Base-by-base conservation (phyloP, 176 grass and related monocot genomes). In the Zizania latifolia region DNA sequence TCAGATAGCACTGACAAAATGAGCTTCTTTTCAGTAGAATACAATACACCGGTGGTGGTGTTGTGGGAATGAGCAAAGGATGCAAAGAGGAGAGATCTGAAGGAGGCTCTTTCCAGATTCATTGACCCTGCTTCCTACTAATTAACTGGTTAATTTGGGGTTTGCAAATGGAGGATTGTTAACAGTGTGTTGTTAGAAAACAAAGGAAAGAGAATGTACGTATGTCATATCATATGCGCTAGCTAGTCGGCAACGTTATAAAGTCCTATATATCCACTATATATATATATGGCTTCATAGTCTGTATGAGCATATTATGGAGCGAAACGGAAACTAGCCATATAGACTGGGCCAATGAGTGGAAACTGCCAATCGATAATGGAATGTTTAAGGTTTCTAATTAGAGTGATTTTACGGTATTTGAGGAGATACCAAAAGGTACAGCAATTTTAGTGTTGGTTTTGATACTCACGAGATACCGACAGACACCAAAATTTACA, bases 1-100 rank as follows among this genome's bases (percentile, higher is more conserved):
- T 85, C 78, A 35, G 78, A 82, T 40, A 82, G 87, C 87, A 89
- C 87, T 80, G 62, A 43, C 45, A 11, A 12, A 39, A 30, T 11
- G 60, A 80, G 48, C 48, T 53, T 53, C 48, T 53, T 53, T 53
- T 53, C 19, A 17, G n/a, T 53, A 53, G 48, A 53, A 53, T 53
- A 22, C n/a, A 72, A 72, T 72, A 76, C 23, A 45, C 27, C 27
- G 27, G 48, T 31, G 26, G 10, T 61, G 24, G 27, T 2, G 78
- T 44, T 24, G 39, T 63, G 33, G 38, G 38, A 27, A 38, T 28
- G 50, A 62, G 83, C 19, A 21, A 53, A 2, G 48, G 2, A 50
- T 2, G 46, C 17, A 21, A 17, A n/a, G 19, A 21, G 17, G 17
- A n/a, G n/a, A 50, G 45, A 50, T 50, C 46, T 8, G 46, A 17